These are phyloP conservation scores for Kwoniella botswanensis DNA, from an alignment of 768 basidiomycete species.

Conservation along the genomic window DNA sequence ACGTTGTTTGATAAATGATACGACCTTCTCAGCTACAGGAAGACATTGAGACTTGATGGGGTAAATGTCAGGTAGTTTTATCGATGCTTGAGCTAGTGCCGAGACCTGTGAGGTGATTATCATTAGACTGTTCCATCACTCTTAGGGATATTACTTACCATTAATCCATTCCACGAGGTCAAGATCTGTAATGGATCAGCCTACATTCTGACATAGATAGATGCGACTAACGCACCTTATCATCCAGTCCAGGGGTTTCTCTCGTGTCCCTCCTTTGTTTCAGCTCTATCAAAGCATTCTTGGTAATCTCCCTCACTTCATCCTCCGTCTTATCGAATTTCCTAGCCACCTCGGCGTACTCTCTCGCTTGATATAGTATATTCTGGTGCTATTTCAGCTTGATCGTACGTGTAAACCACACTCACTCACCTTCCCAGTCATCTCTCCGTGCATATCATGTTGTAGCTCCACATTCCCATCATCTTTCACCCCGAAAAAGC, in stretches of 20 bases:
- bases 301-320: constrained; percentile 44
- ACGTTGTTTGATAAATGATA: constrained; percentile 38
- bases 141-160: constrained; percentile 48
- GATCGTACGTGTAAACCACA: background rate
- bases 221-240: constrained; percentile 48
- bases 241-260: constrained; percentile 60
- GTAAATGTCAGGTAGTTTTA: constrained; percentile 33
- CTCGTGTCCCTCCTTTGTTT: constrained; percentile 57
- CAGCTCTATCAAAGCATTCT: constrained; percentile 39
- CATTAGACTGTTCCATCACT: background rate
- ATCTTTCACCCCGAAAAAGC: constrained; percentile 57
- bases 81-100: constrained; percentile 40
- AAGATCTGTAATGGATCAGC: constrained; percentile 49
- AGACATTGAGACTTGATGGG: constrained; percentile 28
- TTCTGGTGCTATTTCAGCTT: constrained; percentile 34
- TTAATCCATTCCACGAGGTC: constrained; percentile 61
- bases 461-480: constrained; percentile 59
- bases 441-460: constrained; percentile 60
- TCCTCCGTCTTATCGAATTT: constrained; percentile 30
- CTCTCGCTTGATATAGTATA: constrained; percentile 42
- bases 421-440: constrained; percentile 54
- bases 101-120: constrained; percentile 31
- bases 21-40: constrained; percentile 28
- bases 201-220: background rate
- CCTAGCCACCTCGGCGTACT: constrained; percentile 22